These are phyloP conservation scores for Entomortierella parvispora DNA, from an alignment of 192 early-diverging fungal genomes.

Conservation along the genomic window DNA sequence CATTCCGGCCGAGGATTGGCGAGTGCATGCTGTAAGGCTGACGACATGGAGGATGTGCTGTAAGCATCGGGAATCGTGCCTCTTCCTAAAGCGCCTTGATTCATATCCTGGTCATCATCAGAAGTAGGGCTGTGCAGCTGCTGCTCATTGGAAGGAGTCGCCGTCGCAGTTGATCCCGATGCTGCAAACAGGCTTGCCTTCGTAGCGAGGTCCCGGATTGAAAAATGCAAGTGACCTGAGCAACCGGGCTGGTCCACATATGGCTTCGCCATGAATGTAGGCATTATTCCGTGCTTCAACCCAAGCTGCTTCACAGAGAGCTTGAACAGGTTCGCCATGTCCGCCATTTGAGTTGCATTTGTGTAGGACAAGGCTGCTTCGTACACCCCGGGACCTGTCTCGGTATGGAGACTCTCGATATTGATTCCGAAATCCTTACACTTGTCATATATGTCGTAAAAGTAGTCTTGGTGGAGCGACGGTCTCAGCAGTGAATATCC, in stretches of 20 bases:
- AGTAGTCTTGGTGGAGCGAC: slow-evolving; percentile 72
- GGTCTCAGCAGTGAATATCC: slow-evolving; percentile 82
- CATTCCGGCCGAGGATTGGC: slow-evolving; percentile 18
- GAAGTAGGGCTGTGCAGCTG: slow-evolving; percentile 29
- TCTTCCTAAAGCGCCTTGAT: no score
- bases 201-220: slow-evolving; percentile 57
- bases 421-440: slow-evolving; percentile 67
- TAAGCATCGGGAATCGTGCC: no score
- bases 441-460: slow-evolving; percentile 74
- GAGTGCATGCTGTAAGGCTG: background rate
- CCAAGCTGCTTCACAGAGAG: slow-evolving; percentile 78
- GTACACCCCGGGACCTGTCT: slow-evolving; percentile 87
- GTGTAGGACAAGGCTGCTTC: slow-evolving; percentile 80
- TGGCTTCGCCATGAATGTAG: slow-evolving; percentile 90
- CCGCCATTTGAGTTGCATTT: slow-evolving; percentile 68
- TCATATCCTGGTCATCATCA: slow-evolving; percentile 19
- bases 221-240: slow-evolving; percentile 85
- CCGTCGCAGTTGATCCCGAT: slow-evolving; percentile 9
- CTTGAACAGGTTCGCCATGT: slow-evolving; percentile 84
- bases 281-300: slow-evolving; percentile 71
- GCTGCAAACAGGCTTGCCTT: slow-evolving; percentile 66
- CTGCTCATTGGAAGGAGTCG: background rate
- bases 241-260: slow-evolving; percentile 76
- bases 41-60: no score
- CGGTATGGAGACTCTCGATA: slow-evolving; percentile 83